Evolutionary conservation across 2,329 filamentous ascomycete genomes (phyloP).

Genomic region (Dactylellina drechsleri): DNA sequence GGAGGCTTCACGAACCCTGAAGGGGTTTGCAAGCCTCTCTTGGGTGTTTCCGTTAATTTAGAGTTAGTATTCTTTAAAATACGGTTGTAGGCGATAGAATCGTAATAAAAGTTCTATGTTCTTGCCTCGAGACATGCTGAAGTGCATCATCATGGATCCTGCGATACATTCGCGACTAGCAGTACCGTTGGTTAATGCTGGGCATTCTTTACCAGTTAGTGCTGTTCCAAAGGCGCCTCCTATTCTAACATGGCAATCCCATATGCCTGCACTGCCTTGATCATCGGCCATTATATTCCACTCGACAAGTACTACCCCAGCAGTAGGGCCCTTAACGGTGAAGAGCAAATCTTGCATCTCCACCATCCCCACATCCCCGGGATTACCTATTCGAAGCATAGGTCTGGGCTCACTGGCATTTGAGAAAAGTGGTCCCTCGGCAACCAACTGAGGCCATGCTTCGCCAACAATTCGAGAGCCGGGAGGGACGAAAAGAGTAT

Average conservation of each 20-base stretch:
- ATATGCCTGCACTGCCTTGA: slow-evolving; percentile 66
- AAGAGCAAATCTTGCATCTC: slow-evolving; percentile 78
- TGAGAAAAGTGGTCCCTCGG: slow-evolving; percentile 67
- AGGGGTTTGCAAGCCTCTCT: no score
- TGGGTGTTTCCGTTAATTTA: no score
- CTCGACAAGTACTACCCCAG: slow-evolving; percentile 75
- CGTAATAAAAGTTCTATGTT: background rate
- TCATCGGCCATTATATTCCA: slow-evolving; percentile 71
- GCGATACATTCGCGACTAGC: slow-evolving; percentile 60
- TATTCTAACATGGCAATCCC: slow-evolving; percentile 59
- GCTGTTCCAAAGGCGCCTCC: slow-evolving; percentile 66
- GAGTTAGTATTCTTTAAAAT: no score
- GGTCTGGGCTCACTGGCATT: slow-evolving; percentile 69
- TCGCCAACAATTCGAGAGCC: slow-evolving; percentile 63
- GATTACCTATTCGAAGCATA: slow-evolving; percentile 72
- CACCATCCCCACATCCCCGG: slow-evolving; percentile 72
- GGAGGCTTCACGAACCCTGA: background rate
- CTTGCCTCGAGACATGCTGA: slow-evolving; percentile 61
- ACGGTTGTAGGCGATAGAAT: no score
- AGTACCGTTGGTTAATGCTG: slow-evolving; percentile 59
- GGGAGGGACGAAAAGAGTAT: slow-evolving; percentile 64
- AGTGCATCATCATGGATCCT: slow-evolving; percentile 61
- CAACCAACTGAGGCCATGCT: slow-evolving; percentile 59
- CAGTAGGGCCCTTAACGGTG: slow-evolving; percentile 72
- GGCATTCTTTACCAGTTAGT: slow-evolving; percentile 63